phyloP scores from a whole-genome alignment of 768 basidiomycete genomes.

The Trametes gibbosa region DNA sequence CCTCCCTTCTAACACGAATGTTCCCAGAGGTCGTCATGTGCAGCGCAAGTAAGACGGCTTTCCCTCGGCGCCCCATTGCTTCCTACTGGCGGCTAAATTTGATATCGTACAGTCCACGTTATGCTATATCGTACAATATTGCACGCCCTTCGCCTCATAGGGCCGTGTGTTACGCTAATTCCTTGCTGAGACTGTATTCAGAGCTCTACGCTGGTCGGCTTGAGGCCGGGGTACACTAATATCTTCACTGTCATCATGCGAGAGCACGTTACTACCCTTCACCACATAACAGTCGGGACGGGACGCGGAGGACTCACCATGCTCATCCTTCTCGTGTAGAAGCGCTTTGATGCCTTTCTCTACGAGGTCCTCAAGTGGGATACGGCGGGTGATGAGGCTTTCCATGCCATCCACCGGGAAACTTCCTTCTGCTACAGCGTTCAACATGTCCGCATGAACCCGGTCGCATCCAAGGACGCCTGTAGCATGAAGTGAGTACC shows the following conservation, averaged over 20 bases:
- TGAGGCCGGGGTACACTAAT: not conserved
- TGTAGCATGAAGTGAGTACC: conserved; percentile 19
- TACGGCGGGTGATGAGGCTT: conserved; percentile 42
- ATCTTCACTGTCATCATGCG: not conserved
- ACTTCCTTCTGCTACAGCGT: conserved; percentile 38
- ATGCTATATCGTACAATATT: too few species aligned
- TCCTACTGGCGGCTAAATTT: not conserved
- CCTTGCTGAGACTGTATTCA: too few species aligned
- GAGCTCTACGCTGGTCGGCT: not conserved
- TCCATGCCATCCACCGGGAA: conserved; percentile 35
- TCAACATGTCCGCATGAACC: conserved; percentile 39
- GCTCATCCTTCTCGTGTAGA: conserved; percentile 39
- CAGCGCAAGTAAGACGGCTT: not conserved
- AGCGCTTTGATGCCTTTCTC: conserved; percentile 42
- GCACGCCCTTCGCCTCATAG: too few species aligned
- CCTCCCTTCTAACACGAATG: not conserved
- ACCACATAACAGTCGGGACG: not conserved
- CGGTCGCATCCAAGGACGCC: conserved; percentile 39
- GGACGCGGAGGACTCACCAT: conserved; percentile 29
- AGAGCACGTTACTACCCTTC: not conserved
- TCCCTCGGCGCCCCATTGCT: not conserved
- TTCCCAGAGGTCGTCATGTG: conserved; percentile 3
- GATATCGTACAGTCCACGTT: conserved; percentile 1
- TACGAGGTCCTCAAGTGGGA: conserved; percentile 41
- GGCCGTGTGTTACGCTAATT: too few species aligned